These are phyloP conservation scores for Acacia concinna DNA, from an alignment of 331 rosid genomes.

Conservation along the genomic window DNA sequence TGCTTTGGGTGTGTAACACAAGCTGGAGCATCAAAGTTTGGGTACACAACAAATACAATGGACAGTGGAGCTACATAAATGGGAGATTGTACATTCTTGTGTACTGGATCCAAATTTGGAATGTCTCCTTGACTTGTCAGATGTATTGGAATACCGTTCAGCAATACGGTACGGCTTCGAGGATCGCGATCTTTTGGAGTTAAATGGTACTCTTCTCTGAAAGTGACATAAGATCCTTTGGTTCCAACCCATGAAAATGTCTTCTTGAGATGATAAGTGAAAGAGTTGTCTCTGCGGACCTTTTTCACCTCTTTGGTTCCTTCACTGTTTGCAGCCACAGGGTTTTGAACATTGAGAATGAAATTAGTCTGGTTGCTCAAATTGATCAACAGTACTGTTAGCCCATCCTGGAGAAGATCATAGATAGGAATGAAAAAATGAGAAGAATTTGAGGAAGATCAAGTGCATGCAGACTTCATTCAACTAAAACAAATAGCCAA, in stretches of 20 bases:
- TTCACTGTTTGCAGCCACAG: constrained; percentile 19
- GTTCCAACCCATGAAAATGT: constrained; percentile 82
- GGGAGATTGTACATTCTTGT: constrained; percentile 44
- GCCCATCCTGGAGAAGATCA: constrained; percentile 55
- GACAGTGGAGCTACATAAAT: constrained; percentile 57
- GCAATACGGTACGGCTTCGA: constrained; percentile 67
- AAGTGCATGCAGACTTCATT: not conserved
- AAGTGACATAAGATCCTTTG: constrained; percentile 58
- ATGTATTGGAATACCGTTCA: constrained; percentile 72
- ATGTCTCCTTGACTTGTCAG: constrained; percentile 60
- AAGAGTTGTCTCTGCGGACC: constrained; percentile 33
- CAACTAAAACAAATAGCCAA: not conserved
- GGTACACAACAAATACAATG: constrained; percentile 72
- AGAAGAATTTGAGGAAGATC: constrained; percentile 20
- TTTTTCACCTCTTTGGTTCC: constrained; percentile 22
- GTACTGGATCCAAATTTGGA: constrained; percentile 61
- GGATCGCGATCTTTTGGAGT: constrained; percentile 59
- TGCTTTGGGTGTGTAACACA: constrained; percentile 45
- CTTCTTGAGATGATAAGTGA: constrained; percentile 55
- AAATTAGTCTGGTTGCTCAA: constrained; percentile 71
- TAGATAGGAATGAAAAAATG: not conserved
- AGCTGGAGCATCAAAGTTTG: constrained; percentile 88
- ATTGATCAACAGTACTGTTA: constrained; percentile 76
- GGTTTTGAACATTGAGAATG: constrained; percentile 42
- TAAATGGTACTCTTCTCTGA: constrained; percentile 86